Evolutionary conservation across 441 rosid species (phyloP).

Genomic region (Corymbia calophylla): DNA sequence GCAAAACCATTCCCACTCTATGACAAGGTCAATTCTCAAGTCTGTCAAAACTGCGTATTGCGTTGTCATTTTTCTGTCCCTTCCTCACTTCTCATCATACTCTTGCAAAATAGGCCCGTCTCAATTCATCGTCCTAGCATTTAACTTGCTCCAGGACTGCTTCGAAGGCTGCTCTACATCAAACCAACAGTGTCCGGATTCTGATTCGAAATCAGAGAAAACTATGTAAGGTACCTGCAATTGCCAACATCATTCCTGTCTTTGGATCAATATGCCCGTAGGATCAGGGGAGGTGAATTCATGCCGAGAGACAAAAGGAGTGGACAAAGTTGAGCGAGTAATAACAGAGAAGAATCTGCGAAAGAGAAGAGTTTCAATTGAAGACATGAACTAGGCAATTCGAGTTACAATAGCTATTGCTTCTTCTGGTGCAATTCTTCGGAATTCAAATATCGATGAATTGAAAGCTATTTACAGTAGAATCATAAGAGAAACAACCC

Average conservation of each 20-base stretch:
- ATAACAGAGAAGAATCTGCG: neutral
- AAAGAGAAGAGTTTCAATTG: neutral
- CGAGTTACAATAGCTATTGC: neutral
- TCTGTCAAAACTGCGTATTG: neutral
- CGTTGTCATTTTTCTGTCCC: too few species aligned
- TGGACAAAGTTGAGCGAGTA: neutral
- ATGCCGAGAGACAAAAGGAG: neutral
- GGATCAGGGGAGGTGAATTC: neutral
- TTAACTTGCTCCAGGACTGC: neutral
- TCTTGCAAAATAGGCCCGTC: neutral
- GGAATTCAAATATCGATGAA: neutral
- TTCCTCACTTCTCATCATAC: neutral
- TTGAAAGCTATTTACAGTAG: neutral
- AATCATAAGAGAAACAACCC: neutral
- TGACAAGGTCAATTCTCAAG: too few species aligned
- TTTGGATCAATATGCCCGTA: neutral
- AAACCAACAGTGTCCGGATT: neutral
- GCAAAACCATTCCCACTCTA: neutral
- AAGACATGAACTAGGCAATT: neutral
- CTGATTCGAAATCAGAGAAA: neutral
- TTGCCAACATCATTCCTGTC: neutral
- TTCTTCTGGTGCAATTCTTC: neutral
- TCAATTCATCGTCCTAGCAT: neutral
- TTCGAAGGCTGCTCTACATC: neutral
- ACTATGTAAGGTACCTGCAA: neutral